Percentiles rank a stretch among this genome's conserved stretches.
Evolutionary conservation across 495 filamentous ascomycete genomes (phyloP).

Genomic region (Penicillium robsamsonii): DNA sequence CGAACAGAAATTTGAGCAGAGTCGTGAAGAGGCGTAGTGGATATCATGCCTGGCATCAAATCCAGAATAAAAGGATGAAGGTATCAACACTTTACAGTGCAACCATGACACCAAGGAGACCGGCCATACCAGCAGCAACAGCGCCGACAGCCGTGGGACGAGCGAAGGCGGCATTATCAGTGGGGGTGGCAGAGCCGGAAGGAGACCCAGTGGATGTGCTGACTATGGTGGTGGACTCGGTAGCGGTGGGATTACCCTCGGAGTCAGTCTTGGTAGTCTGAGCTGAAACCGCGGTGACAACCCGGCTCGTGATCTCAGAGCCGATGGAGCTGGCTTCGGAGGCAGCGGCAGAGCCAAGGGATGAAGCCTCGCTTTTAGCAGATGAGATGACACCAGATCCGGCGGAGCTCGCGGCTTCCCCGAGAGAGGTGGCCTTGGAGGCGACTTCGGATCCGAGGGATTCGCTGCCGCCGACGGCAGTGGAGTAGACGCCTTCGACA

Average conservation of each 20-base stretch:
- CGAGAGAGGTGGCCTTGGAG: slow-evolving; percentile 11
- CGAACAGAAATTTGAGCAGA: slow-evolving; percentile 12
- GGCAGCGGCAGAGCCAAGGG: slow-evolving; percentile 19
- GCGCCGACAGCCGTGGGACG: slow-evolving; percentile 24
- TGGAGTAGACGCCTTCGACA: slow-evolving; percentile 9
- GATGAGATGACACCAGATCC: slow-evolving; percentile 11
- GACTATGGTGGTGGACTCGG: slow-evolving; percentile 19
- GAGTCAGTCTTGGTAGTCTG: slow-evolving; percentile 22
- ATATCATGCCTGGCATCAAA: slow-evolving; percentile 4
- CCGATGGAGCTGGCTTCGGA: slow-evolving; percentile 13
- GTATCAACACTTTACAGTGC: slow-evolving; percentile 29
- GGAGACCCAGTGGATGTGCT: slow-evolving; percentile 13
- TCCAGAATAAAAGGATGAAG: slow-evolving; percentile 1
- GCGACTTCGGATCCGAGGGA: slow-evolving; percentile 10
- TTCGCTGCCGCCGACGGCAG: slow-evolving; percentile 3
- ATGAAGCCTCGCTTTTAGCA: slow-evolving; percentile 19
- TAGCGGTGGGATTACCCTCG: slow-evolving; percentile 17
- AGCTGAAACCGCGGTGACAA: slow-evolving; percentile 16
- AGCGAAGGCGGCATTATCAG: slow-evolving; percentile 21
- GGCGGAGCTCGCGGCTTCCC: slow-evolving; percentile 11
- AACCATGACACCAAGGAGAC: slow-evolving; percentile 40
- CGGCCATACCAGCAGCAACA: slow-evolving; percentile 27
- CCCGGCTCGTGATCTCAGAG: slow-evolving; percentile 16
- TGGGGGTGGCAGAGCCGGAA: slow-evolving; percentile 8
- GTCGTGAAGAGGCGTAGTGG: slow-evolving; percentile 17